Percentiles rank a stretch among this genome's conserved stretches.
phyloP scores from a whole-genome alignment of 1,139 yeast species.

The Zygoascus sp. region DNA sequence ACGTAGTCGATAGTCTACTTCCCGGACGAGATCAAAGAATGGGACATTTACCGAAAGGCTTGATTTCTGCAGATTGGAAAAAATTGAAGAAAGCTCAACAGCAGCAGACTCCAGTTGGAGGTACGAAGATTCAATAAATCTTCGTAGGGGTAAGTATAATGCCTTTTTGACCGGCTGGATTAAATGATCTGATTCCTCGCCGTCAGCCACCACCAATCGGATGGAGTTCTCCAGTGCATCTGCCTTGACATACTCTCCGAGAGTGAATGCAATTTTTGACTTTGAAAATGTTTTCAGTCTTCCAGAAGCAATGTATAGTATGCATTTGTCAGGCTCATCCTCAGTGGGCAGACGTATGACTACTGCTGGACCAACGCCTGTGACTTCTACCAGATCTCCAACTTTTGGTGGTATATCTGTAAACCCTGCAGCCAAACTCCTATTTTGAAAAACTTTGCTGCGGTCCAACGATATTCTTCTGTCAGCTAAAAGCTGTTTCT shows the following conservation, averaged over 20 bases:
- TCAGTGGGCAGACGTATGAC: conserved; percentile 7
- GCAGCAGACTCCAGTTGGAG: conserved; percentile 12
- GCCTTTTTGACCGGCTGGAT: conserved; percentile 12
- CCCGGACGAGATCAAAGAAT: conserved; percentile 24
- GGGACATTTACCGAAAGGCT: conserved; percentile 23
- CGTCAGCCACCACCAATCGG: conserved; percentile 10
- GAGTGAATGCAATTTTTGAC: conserved; percentile 12
- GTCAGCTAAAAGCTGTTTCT: conserved; percentile 4
- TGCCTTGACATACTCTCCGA: conserved; percentile 15
- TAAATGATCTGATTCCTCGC: conserved; percentile 11
- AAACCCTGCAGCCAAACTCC: conserved; percentile 5
- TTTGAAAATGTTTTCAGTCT: conserved; percentile 10
- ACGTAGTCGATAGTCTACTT: conserved; percentile 13
- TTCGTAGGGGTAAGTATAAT: conserved; percentile 12
- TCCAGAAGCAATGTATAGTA: conserved; percentile 14
- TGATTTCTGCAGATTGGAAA: conserved; percentile 15
- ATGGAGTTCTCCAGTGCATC: conserved; percentile 11
- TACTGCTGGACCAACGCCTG: conserved; percentile 4
- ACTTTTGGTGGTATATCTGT: conserved; percentile 8
- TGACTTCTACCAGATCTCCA: conserved; percentile 8
- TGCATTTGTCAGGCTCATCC: conserved; percentile 1
- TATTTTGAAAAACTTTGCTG: background rate
- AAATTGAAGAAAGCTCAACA: conserved; percentile 12
- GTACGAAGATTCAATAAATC: conserved; percentile 11
- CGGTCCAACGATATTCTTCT: conserved; percentile 1